Evolutionary conservation across 805 yeast genomes (phyloP).

Genomic region (Komagataella ulmi): DNA sequence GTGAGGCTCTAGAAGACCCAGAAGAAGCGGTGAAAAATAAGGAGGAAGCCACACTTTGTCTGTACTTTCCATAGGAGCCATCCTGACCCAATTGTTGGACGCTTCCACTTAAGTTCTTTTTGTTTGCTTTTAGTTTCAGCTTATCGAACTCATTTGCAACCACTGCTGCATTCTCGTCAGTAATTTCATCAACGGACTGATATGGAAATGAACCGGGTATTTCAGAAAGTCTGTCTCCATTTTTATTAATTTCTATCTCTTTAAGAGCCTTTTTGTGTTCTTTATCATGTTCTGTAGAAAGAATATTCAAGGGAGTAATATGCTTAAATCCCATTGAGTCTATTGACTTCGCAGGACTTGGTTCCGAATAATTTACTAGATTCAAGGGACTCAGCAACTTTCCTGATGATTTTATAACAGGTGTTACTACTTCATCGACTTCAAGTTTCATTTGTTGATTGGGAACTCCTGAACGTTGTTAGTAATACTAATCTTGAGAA

Average conservation of each 20-base stretch:
- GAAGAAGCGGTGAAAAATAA: neutral
- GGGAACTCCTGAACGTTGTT: neutral
- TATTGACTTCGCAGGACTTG: slow-evolving; percentile 6
- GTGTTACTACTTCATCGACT: neutral
- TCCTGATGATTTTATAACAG: neutral
- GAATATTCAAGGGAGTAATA: slow-evolving; percentile 4
- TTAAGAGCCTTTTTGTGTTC: neutral
- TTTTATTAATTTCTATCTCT: neutral
- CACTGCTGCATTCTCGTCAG: neutral
- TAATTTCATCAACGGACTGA: neutral
- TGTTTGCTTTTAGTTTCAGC: neutral
- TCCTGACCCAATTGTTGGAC: neutral
- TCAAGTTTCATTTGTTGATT: neutral
- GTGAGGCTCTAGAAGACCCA: neutral
- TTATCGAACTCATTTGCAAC: neutral
- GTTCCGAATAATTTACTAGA: neutral
- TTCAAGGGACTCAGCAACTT: neutral
- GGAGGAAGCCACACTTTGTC: neutral
- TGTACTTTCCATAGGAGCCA: neutral
- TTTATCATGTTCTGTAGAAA: neutral
- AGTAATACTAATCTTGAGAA: neutral
- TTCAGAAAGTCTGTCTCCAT: neutral
- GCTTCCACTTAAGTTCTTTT: neutral
- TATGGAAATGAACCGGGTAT: neutral
- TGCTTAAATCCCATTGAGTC: slow-evolving; percentile 6